Evolutionary conservation across 2,329 filamentous ascomycete species (phyloP).

Genomic region (Nannizzia gypsea): DNA sequence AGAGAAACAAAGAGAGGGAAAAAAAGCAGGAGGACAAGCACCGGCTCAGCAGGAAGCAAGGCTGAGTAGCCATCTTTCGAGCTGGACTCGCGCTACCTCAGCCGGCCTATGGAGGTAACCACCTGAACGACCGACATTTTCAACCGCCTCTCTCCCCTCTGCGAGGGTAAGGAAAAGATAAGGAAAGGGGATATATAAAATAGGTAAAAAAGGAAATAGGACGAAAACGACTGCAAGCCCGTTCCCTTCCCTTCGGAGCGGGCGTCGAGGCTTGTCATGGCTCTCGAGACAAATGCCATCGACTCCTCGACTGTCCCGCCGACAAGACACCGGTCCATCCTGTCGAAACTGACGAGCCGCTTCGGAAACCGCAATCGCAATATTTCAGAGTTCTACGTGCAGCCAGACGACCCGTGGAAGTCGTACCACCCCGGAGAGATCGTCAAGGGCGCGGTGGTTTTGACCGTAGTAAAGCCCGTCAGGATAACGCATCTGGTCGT

Average conservation of each 20-base stretch:
- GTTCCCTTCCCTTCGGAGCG: not conserved
- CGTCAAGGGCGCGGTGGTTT: slow-evolving; percentile 48
- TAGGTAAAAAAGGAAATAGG: not conserved
- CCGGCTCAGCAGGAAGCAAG: not conserved
- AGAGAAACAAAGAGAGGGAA: too few relatives aligned
- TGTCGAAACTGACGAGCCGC: slow-evolving; percentile 46
- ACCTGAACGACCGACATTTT: not conserved
- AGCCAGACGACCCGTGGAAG: slow-evolving; percentile 51
- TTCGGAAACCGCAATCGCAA: slow-evolving; percentile 43
- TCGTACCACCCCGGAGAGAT: slow-evolving; percentile 51
- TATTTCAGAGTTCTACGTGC: slow-evolving; percentile 50
- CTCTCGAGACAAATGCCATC: slow-evolving; percentile 26
- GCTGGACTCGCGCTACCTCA: not conserved
- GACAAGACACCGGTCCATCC: slow-evolving; percentile 32
- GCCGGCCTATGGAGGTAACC: not conserved
- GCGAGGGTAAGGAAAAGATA: not conserved
- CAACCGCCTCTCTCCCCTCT: not conserved
- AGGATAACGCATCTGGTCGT: slow-evolving; percentile 53
- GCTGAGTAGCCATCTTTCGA: not conserved
- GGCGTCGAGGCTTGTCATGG: slow-evolving; percentile 26
- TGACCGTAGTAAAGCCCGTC: slow-evolving; percentile 49
- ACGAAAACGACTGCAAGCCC: not conserved
- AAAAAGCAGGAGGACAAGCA: not conserved
- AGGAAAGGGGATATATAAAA: not conserved
- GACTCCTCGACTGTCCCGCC: slow-evolving; percentile 26